Base-by-base conservation (phyloP, 108 stramenopile genomes). In the Nitzschia palea region DNA sequence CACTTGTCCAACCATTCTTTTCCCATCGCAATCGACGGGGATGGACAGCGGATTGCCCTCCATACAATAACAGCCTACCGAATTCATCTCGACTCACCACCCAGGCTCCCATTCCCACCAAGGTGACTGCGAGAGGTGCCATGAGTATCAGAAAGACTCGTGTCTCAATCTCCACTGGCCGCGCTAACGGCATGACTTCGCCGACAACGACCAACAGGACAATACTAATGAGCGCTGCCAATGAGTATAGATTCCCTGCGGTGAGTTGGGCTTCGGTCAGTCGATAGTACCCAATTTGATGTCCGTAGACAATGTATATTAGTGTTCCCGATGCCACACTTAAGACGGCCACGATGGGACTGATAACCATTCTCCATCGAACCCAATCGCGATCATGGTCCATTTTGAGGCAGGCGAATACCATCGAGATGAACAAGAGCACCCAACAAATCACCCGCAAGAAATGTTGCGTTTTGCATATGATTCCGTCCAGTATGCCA, bases 391-490 rank as follows among this genome's bases (percentile, higher is more conserved):
- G 44, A 22, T 71, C 74, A 51, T 86, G 86, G 67, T 94, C 93
- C 2, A 88, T 62, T 70, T 72, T 87, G 20, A 94, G 53, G 8
- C 81, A 78, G 17, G 80, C 60, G 27, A 90, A 55, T 23, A 87
- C 37, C 86, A 94, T 87, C 12, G 85, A 64, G 15, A 65, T 35
- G 51, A 90, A 87, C 3, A 74, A 17, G 14, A 94, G 69, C 15
- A 84, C 47, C 93, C 89, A 93, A 55, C 87, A 77, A 9, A 93
- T 22, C 15, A 84, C 69, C 20, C 82, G 58, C 17, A 88, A 44
- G 33, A 83, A 68, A 50, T 90, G 86, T 65, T 93, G 92, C 45
- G 89, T 85, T 62, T 89, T 93, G 82, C 92, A 93, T 52, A 93
- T 75, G 44, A 90, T 68, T 14, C 92, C 92, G 68, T 93, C 86